phyloP scores from a whole-genome alignment of 1,284 basidiomycete genomes.

The Sporisorium scitamineum region DNA sequence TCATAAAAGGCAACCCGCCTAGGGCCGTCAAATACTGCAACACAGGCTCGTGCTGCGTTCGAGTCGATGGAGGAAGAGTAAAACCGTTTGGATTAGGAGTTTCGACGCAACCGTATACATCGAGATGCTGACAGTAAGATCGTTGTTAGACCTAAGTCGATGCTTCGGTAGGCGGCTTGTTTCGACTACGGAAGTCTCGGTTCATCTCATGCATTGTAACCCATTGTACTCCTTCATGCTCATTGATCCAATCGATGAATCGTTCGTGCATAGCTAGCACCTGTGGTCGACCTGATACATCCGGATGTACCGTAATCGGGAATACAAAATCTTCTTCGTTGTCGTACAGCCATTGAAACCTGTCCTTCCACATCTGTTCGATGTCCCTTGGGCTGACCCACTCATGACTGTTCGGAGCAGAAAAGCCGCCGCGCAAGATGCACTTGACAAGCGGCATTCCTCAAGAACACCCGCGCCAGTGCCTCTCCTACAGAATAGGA shows the following conservation, averaged over 20 bases:
- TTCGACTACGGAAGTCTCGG: conserved; percentile 32
- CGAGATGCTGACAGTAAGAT: background rate
- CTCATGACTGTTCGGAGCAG: conserved; percentile 81
- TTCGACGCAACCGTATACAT: background rate
- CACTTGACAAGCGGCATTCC: conserved; percentile 73
- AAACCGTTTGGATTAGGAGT: background rate
- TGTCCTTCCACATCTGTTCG: conserved; percentile 82
- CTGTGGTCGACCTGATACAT: conserved; percentile 78
- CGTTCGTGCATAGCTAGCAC: conserved; percentile 83
- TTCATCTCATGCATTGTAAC: conserved; percentile 77
- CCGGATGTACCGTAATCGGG: conserved; percentile 82
- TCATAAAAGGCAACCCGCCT: no score
- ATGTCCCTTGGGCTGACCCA: conserved; percentile 79
- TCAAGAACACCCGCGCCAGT: no score
- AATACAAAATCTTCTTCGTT: conserved; percentile 79
- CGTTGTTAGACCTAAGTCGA: background rate
- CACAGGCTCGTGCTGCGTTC: no score
- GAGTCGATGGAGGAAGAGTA: background rate
- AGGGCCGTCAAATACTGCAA: no score
- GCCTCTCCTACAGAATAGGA: no score
- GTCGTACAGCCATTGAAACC: conserved; percentile 79
- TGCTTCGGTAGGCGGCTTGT: conserved; percentile 15
- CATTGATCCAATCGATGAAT: conserved; percentile 83
- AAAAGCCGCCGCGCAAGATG: no score
- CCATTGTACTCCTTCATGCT: conserved; percentile 79